phyloP scores from a whole-genome alignment of 495 filamentous ascomycete species.

The Hypoxylon subgilvum region DNA sequence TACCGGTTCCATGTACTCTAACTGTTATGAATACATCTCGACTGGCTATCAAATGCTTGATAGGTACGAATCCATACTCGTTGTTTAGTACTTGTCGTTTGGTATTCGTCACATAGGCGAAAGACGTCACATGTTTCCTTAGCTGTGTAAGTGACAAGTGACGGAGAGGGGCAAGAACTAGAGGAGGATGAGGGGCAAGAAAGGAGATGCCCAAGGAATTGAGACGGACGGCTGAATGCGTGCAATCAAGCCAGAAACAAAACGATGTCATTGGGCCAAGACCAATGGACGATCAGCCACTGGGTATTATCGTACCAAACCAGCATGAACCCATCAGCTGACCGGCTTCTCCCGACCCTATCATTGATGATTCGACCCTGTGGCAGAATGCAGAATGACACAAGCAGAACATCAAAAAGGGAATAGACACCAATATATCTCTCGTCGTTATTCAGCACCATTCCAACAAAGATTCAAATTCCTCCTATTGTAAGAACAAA shows the following conservation, averaged over 20 bases:
- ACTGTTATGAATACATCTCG: not conserved
- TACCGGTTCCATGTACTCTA: constrained; percentile 7
- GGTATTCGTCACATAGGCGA: too few species aligned
- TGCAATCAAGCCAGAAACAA: constrained; percentile 15
- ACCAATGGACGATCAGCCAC: not conserved
- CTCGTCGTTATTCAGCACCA: too few species aligned
- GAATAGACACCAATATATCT: too few species aligned
- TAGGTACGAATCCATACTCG: too few species aligned
- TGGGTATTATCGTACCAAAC: constrained; percentile 9
- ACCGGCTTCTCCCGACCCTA: constrained; percentile 31
- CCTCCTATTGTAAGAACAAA: too few species aligned
- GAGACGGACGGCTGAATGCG: constrained; percentile 29
- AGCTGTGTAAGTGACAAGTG: not conserved
- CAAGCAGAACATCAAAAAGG: not conserved
- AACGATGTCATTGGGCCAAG: constrained; percentile 9
- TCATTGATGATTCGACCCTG: not conserved
- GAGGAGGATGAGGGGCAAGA: constrained; percentile 9
- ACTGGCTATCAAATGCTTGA: not conserved
- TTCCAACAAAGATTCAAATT: too few species aligned
- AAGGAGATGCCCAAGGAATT: constrained; percentile 17
- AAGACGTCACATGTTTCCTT: constrained; percentile 27
- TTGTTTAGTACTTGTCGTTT: too few species aligned
- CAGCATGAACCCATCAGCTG: constrained; percentile 32
- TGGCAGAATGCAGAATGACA: constrained; percentile 1
- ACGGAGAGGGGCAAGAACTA: not conserved